These are phyloP conservation scores for Schizochytrium sp. DNA, from an alignment of 108 stramenopile genomes.

Conservation along the genomic window DNA sequence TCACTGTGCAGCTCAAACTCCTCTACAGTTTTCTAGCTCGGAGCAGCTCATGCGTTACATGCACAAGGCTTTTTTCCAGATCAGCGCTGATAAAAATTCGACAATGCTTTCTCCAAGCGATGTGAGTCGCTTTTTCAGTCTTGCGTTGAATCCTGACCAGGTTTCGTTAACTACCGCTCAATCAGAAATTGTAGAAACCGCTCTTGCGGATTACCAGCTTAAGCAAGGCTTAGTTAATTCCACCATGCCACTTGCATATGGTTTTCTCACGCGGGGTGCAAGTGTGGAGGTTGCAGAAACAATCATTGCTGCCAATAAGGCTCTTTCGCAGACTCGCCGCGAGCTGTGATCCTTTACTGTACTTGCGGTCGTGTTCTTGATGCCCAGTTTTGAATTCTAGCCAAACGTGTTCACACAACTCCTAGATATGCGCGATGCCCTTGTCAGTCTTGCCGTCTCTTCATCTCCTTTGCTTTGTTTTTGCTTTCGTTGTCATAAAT, in stretches of 20 bases:
- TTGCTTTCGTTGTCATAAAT: too few relatives aligned
- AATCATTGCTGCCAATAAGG: not conserved
- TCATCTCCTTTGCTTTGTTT: too few relatives aligned
- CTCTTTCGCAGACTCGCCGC: not conserved
- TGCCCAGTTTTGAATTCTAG: not conserved
- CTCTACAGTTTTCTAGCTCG: not conserved
- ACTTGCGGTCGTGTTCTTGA: not conserved
- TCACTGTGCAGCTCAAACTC: constrained; percentile 3
- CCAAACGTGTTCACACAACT: not conserved
- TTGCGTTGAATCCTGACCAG: constrained; percentile 24
- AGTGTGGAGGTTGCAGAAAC: not conserved
- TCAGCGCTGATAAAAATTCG: not conserved
- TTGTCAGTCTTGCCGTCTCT: too few relatives aligned
- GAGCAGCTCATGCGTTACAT: not conserved
- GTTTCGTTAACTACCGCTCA: not conserved
- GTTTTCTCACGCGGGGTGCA: constrained; percentile 8
- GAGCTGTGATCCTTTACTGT: not conserved
- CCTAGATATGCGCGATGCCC: not conserved
- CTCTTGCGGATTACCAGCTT: not conserved
- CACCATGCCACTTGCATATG: not conserved
- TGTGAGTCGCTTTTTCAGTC: not conserved
- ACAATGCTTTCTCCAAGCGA: not conserved
- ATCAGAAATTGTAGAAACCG: not conserved
- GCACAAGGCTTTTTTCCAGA: constrained; percentile 14
- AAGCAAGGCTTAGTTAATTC: not conserved